phyloP scores from a whole-genome alignment of 495 filamentous ascomycete species.

The Aspergillus kassunensis region DNA sequence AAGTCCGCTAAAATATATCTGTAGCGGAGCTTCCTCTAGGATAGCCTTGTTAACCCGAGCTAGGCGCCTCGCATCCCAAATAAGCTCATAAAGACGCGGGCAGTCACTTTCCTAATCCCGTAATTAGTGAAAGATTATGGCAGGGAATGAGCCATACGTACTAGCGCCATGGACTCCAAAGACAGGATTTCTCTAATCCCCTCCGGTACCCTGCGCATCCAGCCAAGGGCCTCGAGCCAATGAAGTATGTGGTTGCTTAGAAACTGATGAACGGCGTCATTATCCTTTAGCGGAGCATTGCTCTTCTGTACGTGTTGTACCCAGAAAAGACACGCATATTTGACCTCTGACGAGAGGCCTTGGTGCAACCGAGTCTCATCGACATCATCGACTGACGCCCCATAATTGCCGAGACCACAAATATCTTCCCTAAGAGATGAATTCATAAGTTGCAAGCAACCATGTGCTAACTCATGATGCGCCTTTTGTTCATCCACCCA shows the following conservation, averaged over 20 bases:
- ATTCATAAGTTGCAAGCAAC: conserved; percentile 31
- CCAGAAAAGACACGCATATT: conserved; percentile 45
- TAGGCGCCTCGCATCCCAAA: conserved; percentile 35
- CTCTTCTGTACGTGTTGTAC: conserved; percentile 35
- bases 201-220: conserved; percentile 30
- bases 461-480: neutral
- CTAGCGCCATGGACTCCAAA: neutral
- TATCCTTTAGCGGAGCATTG: conserved; percentile 17
- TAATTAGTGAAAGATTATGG: neutral
- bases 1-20: conserved; percentile 25
- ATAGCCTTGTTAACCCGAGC: conserved; percentile 22
- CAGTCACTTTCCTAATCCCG: conserved; percentile 11
- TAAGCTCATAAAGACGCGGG: conserved; percentile 20
- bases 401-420: conserved; percentile 25
- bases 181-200: conserved; percentile 3
- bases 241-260: conserved; percentile 41
- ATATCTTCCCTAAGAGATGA: conserved; percentile 32
- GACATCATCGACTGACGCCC: conserved; percentile 21
- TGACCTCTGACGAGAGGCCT: conserved; percentile 24
- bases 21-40: conserved; percentile 26
- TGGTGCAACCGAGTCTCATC: conserved; percentile 13
- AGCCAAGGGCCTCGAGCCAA: conserved; percentile 42
- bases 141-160: neutral
- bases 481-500: neutral
- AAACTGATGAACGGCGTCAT: conserved; percentile 15